A percentile compares a stretch with the other conserved stretches of the same genome.
Conservation (phyloP, 306 rosid species). For the Lathyrus tuberosus region DNA sequence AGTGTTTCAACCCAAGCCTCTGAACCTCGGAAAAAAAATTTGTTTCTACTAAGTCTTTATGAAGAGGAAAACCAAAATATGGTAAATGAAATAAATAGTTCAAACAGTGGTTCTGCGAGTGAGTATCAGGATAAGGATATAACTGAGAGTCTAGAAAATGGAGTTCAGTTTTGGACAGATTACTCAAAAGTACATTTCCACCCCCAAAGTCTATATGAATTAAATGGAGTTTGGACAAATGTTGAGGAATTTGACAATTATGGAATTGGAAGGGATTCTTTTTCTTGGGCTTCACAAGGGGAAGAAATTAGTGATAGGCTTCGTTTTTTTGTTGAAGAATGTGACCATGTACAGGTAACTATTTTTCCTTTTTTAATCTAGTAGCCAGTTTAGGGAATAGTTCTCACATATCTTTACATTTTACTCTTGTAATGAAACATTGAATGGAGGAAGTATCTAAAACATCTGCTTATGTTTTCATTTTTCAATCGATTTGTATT, state of each 20-base stretch:
- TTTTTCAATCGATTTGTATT: conserved; percentile 15
- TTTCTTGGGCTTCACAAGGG: conserved; percentile 63
- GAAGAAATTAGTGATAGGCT: conserved; percentile 86
- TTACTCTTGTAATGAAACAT: conserved; percentile 20
- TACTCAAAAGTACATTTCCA: conserved; percentile 93
- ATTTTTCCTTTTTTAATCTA: conserved; percentile 16
- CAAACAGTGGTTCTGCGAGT: conserved; percentile 32
- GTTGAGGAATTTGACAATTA: conserved; percentile 69
- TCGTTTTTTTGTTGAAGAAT: conserved; percentile 87
- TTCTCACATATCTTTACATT: conserved; percentile 24
- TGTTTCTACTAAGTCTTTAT: conserved; percentile 75
- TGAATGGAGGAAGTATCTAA: conserved; percentile 11
- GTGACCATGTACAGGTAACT: conserved; percentile 84
- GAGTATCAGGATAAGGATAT: conserved; percentile 66
- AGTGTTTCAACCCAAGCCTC: conserved; percentile 63
- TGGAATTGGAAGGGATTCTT: conserved; percentile 78
- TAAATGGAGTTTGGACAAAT: conserved; percentile 68
- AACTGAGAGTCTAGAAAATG: conserved; percentile 66
- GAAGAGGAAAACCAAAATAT: conserved; percentile 52
- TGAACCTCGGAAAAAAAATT: conserved; percentile 60
- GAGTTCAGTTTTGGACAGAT: conserved; percentile 82
- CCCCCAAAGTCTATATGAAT: conserved; percentile 77
- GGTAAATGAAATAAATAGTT: conserved; percentile 39
- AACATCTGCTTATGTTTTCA: conserved; percentile 2
- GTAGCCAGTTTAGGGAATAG: conserved; percentile 10